Base-by-base conservation (phyloP, 2,329 filamentous ascomycete genomes). In the Plectosphaerella plurivora region DNA sequence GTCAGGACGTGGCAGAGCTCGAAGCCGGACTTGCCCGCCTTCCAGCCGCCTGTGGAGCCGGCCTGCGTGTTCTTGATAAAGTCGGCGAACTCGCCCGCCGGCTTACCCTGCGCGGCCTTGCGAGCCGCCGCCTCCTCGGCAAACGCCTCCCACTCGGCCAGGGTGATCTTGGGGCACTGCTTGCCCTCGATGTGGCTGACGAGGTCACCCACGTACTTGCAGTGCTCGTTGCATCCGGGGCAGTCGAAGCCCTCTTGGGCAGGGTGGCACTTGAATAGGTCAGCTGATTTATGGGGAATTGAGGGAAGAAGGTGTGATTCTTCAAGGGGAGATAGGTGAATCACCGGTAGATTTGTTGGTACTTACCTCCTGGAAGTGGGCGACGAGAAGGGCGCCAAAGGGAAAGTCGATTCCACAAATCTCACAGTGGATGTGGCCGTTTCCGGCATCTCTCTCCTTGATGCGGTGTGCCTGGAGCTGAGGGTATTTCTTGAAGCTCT, bases 151-250 rank as follows among this genome's bases (percentile, higher is more conserved):
- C 41, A 44, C 41, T 44, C 41, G 41, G 55, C 52, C 3, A 60
- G 60, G 24, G 57, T 62, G 52, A 82, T 68, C 0, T 37, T 49
- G 1, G 53, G 25, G 55, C 79, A 82, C 1, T 67, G 51, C 22
- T 65, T 60, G 2, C 57, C 56, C 60, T 82, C 76, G 4, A 82
- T 66, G 48, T 82, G 79, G 1, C 53, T 37, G 50, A 81, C 68
- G 36, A 79, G 68, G 0, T 49, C 55, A 1, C 68, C 65, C 0
- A 73, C 63, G 1, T 67, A 64, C 1, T 33, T 46, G 51, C 78
- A 80, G 1, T 62, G 62, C 2, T 58, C 64, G 1, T 59, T 53
- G 53, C 79, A 82, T 24, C 73, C 78, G 1, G 76, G 76, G 47
- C 79, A 82, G 3, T 56, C 46, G 1, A 82, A 66, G 2, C 69